Conservation (phyloP, 2,329 filamentous ascomycete species). For the Hypoxylon sp. region DNA sequence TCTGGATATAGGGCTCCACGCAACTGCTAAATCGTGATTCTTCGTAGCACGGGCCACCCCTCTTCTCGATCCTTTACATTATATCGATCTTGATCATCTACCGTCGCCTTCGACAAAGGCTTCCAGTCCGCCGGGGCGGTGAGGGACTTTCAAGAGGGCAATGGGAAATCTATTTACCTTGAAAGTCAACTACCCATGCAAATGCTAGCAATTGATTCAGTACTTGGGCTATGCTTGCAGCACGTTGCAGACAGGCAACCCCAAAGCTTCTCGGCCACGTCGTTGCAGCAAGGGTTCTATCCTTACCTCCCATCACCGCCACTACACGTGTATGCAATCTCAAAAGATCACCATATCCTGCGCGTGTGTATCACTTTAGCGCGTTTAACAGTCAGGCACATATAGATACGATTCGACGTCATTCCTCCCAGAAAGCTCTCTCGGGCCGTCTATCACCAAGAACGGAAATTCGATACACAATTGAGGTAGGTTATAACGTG, state of each 20-base stretch:
- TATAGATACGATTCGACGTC: conserved; percentile 25
- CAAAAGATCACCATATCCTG: conserved; percentile 13
- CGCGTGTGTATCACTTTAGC: conserved; percentile 1
- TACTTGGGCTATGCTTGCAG: conserved; percentile 11
- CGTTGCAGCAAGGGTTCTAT: conserved; percentile 22
- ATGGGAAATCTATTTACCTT: not conserved
- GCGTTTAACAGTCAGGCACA: not conserved
- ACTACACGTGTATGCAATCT: conserved; percentile 11
- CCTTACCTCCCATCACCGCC: conserved; percentile 9
- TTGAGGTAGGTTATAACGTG: conserved; percentile 6
- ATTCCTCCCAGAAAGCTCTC: conserved; percentile 2
- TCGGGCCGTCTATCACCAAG: conserved; percentile 14
- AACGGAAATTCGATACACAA: conserved; percentile 15
- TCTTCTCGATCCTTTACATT: not conserved
- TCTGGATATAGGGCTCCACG: conserved; percentile 18
- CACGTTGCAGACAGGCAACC: not conserved
- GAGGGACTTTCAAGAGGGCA: not conserved
- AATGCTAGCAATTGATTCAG: not conserved
- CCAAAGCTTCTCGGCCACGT: conserved; percentile 30
- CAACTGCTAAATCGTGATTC: conserved; percentile 33
- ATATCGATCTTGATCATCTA: conserved; percentile 1
- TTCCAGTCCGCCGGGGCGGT: not conserved
- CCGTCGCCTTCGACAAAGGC: not conserved
- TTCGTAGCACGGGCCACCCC: conserved; percentile 17
- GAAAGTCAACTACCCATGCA: not conserved